Evolutionary conservation across 1,139 yeast species (phyloP).

Genomic region (Blastobotrys apis): DNA sequence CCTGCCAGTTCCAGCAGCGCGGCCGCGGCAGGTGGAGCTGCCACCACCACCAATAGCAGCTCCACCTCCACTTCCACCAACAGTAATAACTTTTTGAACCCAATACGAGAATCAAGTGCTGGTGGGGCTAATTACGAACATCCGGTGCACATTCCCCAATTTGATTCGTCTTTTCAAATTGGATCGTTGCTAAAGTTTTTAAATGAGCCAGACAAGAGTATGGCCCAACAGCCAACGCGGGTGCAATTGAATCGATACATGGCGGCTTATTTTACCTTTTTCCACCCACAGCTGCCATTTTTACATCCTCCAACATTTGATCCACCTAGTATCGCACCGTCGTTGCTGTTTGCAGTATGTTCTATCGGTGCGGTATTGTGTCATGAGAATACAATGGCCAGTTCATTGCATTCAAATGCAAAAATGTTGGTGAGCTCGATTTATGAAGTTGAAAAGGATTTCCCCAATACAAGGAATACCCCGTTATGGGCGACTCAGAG

Average conservation of each 20-base stretch:
- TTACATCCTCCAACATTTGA: constrained; percentile 35
- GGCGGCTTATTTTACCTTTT: constrained; percentile 33
- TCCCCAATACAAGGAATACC: constrained; percentile 22
- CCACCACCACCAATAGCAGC: not conserved
- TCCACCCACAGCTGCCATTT: constrained; percentile 37
- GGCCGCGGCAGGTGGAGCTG: not conserved
- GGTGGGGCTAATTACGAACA: not conserved
- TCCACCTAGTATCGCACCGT: constrained; percentile 30
- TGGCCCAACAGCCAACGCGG: constrained; percentile 24
- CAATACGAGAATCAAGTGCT: constrained; percentile 4
- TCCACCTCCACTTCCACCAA: not conserved
- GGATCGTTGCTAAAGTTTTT: constrained; percentile 22
- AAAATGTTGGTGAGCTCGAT: constrained; percentile 26
- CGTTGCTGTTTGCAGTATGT: constrained; percentile 34
- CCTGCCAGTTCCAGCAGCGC: not conserved
- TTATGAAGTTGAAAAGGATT: constrained; percentile 25
- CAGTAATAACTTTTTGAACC: not conserved
- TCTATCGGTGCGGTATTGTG: constrained; percentile 36
- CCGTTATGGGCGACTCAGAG: constrained; percentile 34
- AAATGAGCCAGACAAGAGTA: constrained; percentile 17
- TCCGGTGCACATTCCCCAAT: constrained; percentile 23
- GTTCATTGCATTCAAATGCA: constrained; percentile 28
- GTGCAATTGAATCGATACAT: constrained; percentile 32
- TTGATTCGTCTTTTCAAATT: constrained; percentile 21
- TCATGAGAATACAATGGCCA: constrained; percentile 31